phyloP scores from a whole-genome alignment of 2,329 filamentous ascomycete species.

The Talaromyces funiculosus region DNA sequence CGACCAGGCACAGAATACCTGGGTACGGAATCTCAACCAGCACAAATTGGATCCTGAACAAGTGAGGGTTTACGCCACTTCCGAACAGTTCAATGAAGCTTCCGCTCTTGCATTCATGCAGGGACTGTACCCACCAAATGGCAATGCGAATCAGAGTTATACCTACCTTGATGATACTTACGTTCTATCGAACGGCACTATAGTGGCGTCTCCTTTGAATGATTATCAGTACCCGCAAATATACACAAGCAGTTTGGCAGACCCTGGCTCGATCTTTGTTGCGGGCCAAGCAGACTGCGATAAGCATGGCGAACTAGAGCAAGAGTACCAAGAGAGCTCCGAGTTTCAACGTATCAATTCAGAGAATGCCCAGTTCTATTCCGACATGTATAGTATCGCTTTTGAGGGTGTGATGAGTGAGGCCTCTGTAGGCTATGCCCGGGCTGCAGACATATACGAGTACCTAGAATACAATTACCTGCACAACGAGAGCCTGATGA shows the following conservation, averaged over 20 bases:
- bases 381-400: constrained; percentile 37
- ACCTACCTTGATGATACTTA: constrained; percentile 31
- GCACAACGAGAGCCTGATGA: constrained; percentile 45
- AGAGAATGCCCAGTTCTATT: constrained; percentile 42
- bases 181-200: constrained; percentile 45
- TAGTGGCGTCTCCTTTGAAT: constrained; percentile 44
- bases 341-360: constrained; percentile 37
- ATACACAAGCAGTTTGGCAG: constrained; percentile 37
- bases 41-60: constrained; percentile 43
- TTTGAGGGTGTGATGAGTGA: constrained; percentile 39
- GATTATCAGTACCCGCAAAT: constrained; percentile 56
- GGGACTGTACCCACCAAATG: constrained; percentile 53
- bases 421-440: constrained; percentile 43
- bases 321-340: constrained; percentile 38
- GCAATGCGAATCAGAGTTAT: constrained; percentile 28
- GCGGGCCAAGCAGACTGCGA: constrained; percentile 45
- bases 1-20: constrained; percentile 22
- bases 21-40: constrained; percentile 42
- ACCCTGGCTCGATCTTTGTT: constrained; percentile 49
- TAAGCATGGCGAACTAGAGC: constrained; percentile 29
- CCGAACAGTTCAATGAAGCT: constrained; percentile 44
- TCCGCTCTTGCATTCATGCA: constrained; percentile 59
- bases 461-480: constrained; percentile 50
- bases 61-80: constrained; percentile 43
- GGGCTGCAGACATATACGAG: constrained; percentile 52